Evolutionary conservation across 805 yeast species (phyloP).

Genomic region (Alloascoidea hylecoeti): DNA sequence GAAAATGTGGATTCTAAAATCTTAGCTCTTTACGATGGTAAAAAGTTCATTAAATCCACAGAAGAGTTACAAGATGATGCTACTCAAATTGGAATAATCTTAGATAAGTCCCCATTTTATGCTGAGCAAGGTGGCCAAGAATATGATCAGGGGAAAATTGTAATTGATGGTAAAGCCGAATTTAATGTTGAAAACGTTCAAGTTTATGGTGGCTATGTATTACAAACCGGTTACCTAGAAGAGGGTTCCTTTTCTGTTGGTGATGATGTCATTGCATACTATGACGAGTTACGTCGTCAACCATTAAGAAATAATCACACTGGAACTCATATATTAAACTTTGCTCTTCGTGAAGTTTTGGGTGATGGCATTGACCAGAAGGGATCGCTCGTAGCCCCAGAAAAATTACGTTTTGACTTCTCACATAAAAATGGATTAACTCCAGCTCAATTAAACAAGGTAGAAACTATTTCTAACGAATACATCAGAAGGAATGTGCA

Average conservation of each 20-base stretch:
- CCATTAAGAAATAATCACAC: slow-evolving; percentile 97
- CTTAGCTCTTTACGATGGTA: slow-evolving; percentile 58
- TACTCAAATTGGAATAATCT: slow-evolving; percentile 61
- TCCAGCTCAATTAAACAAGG: slow-evolving; percentile 52
- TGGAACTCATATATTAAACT: slow-evolving; percentile 91
- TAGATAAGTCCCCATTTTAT: slow-evolving; percentile 88
- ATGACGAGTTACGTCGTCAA: slow-evolving; percentile 89
- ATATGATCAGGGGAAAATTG: slow-evolving; percentile 85
- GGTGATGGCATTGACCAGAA: slow-evolving; percentile 89
- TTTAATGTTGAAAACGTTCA: slow-evolving; percentile 89
- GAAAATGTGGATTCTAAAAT: slow-evolving; percentile 59
- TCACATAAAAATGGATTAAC: slow-evolving; percentile 81
- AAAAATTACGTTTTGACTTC: slow-evolving; percentile 91
- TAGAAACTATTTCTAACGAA: slow-evolving; percentile 63
- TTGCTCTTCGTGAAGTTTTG: slow-evolving; percentile 70
- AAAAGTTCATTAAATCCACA: slow-evolving; percentile 35
- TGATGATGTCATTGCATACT: slow-evolving; percentile 69
- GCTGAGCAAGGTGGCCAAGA: slow-evolving; percentile 99
- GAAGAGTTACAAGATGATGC: slow-evolving; percentile 22
- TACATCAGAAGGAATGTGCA: slow-evolving; percentile 54
- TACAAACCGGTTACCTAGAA: slow-evolving; percentile 78
- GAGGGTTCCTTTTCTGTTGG: slow-evolving; percentile 65
- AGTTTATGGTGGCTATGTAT: slow-evolving; percentile 83
- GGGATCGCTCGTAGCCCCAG: slow-evolving; percentile 94
- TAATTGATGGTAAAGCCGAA: slow-evolving; percentile 76